Evolutionary conservation across 139 green algal genomes (phyloP).

Genomic region (Picochlorum sp.): DNA sequence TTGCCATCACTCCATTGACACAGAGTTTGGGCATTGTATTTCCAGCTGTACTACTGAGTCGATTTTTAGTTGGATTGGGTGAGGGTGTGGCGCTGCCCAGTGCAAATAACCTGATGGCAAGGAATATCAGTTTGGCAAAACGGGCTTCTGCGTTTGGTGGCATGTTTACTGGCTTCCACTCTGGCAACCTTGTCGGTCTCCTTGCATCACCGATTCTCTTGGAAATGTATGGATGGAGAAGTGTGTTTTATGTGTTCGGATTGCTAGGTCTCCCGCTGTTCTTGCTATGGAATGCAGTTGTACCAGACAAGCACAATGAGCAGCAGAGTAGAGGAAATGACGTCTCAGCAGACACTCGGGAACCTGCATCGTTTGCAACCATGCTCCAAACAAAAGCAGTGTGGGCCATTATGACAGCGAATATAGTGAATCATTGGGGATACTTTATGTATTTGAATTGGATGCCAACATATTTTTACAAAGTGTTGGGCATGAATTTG

Average conservation of each 20-base stretch:
- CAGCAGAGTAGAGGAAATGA: not conserved
- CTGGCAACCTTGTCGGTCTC: slow-evolving; percentile 73
- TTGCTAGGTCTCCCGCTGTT: slow-evolving; percentile 61
- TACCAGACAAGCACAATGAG: slow-evolving; percentile 27
- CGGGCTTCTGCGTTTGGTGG: slow-evolving; percentile 58
- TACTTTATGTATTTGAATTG: slow-evolving; percentile 95
- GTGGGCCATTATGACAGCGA: slow-evolving; percentile 81
- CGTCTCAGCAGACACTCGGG: not conserved
- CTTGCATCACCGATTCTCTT: slow-evolving; percentile 71
- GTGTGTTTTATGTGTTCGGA: slow-evolving; percentile 73
- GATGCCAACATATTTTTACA: slow-evolving; percentile 87
- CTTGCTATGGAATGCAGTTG: slow-evolving; percentile 50
- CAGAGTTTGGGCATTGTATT: slow-evolving; percentile 42
- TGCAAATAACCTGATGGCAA: slow-evolving; percentile 90
- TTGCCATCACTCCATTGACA: slow-evolving; percentile 19
- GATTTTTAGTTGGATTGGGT: slow-evolving; percentile 71
- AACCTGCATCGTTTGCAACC: slow-evolving; percentile 3
- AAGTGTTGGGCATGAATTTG: slow-evolving; percentile 61
- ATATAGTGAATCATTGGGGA: slow-evolving; percentile 74
- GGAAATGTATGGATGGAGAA: slow-evolving; percentile 56
- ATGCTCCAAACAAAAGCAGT: slow-evolving; percentile 51
- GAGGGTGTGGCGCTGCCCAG: slow-evolving; percentile 86
- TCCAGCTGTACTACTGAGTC: slow-evolving; percentile 49
- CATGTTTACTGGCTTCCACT: slow-evolving; percentile 74
- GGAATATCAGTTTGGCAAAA: slow-evolving; percentile 33